Percentiles rank a stretch among this genome's conserved stretches.
Conservation (phyloP, 768 basidiomycete genomes). For the Mrakia frigida region DNA sequence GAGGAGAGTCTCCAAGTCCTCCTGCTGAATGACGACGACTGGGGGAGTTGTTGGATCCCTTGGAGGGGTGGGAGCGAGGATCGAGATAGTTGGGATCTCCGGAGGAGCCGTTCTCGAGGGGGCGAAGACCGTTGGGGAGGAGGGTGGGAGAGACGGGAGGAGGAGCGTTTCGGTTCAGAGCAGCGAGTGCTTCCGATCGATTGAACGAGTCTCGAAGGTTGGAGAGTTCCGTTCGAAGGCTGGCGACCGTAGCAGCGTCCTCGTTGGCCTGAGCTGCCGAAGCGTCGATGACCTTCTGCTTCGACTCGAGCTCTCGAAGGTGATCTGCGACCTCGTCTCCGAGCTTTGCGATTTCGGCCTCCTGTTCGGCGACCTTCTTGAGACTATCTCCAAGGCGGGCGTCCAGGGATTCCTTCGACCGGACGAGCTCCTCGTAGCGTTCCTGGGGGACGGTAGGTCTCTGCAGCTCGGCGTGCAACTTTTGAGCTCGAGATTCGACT, state of each 20-base stretch:
- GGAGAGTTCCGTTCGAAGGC: conserved; percentile 87
- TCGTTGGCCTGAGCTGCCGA: conserved; percentile 59
- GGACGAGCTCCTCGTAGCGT: conserved; percentile 67
- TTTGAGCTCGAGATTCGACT: conserved; percentile 64
- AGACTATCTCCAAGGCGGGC: conserved; percentile 70
- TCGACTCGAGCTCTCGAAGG: conserved; percentile 67
- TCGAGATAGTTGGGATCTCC: conserved; percentile 2
- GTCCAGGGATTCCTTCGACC: conserved; percentile 72
- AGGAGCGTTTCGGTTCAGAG: conserved; percentile 67
- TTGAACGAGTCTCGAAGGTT: conserved; percentile 91
- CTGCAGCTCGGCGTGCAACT: conserved; percentile 64
- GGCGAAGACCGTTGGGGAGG: conserved; percentile 54
- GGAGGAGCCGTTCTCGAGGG: conserved; percentile 55
- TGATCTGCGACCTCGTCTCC: conserved; percentile 70
- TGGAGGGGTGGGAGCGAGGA: background rate
- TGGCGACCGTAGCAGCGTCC: conserved; percentile 77
- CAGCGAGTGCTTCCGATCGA: conserved; percentile 85
- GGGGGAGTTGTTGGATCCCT: background rate
- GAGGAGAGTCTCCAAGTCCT: conserved; percentile 29
- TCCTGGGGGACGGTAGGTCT: conserved; percentile 64
- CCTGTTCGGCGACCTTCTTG: conserved; percentile 70
- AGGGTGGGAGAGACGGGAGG: conserved; percentile 79
- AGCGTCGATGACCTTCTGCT: conserved; percentile 61
- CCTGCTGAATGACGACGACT: conserved; percentile 38
- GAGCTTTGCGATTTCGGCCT: conserved; percentile 72